A percentile compares a stretch with the other conserved stretches of the same genome.
Conservation (phyloP, 2,329 filamentous ascomycete genomes). For the Thelonectria rubi region DNA sequence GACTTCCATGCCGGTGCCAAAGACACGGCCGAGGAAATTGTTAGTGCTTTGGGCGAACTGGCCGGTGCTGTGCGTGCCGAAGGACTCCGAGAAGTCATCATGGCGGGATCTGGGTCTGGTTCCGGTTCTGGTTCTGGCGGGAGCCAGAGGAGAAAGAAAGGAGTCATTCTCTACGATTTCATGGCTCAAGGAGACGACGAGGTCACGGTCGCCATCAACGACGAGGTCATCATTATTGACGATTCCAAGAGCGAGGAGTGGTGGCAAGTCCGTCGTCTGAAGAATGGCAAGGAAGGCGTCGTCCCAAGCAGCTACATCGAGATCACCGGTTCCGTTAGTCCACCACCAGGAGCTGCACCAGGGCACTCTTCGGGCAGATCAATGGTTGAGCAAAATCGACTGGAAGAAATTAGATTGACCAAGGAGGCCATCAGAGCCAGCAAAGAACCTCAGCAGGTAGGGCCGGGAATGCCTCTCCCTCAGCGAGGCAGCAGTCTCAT, state of each 20-base stretch:
- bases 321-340: slow-evolving; percentile 73
- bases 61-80: slow-evolving; percentile 87
- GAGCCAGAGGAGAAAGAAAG: slow-evolving; percentile 80
- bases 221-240: slow-evolving; percentile 91
- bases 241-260: slow-evolving; percentile 95
- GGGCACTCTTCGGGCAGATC: slow-evolving; percentile 62
- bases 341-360: slow-evolving; percentile 59
- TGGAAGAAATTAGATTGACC: slow-evolving; percentile 85
- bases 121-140: slow-evolving; percentile 43
- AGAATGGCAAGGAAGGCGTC: slow-evolving; percentile 93
- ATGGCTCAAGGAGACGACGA: slow-evolving; percentile 97
- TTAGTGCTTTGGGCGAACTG: slow-evolving; percentile 85
- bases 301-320: slow-evolving; percentile 98
- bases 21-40: slow-evolving; percentile 95
- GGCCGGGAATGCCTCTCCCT: slow-evolving; percentile 78
- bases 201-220: slow-evolving; percentile 87
- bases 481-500: slow-evolving; percentile 82
- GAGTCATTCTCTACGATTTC: slow-evolving; percentile 91
- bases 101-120: slow-evolving; percentile 71
- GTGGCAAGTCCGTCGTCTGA: slow-evolving; percentile 93
- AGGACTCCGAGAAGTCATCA: slow-evolving; percentile 83
- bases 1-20: slow-evolving; percentile 98
- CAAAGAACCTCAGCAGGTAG: slow-evolving; percentile 72
- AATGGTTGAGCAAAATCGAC: slow-evolving; percentile 76
- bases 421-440: slow-evolving; percentile 78